Percentiles rank a stretch among this genome's conserved stretches.
These are phyloP conservation scores for Aspergillus affinis DNA, from an alignment of 495 filamentous ascomycete genomes.

Conservation along the genomic window DNA sequence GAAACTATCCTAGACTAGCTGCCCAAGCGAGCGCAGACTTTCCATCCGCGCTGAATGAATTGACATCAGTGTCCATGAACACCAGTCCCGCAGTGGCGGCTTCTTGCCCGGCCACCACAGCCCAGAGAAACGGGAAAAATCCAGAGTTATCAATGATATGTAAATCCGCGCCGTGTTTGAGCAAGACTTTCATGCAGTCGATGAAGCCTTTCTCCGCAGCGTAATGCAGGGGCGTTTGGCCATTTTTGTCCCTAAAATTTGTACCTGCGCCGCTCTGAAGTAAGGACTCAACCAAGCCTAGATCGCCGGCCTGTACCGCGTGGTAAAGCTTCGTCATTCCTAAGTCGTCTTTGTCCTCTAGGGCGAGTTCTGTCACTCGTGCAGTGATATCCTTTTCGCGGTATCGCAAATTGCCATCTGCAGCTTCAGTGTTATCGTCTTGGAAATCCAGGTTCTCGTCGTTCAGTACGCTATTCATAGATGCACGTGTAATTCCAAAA, in stretches of 20 bases:
- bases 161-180: constrained; percentile 18
- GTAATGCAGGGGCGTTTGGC: constrained; percentile 34
- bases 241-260: constrained; percentile 24
- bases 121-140: constrained; percentile 26
- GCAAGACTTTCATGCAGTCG: constrained; percentile 22
- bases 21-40: constrained; percentile 31
- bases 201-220: constrained; percentile 24
- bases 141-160: constrained; percentile 23
- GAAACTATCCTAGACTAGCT: constrained; percentile 18
- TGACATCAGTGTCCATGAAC: constrained; percentile 18
- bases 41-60: constrained; percentile 28
- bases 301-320: constrained; percentile 25
- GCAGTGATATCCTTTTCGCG: constrained; percentile 25
- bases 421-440: constrained; percentile 23
- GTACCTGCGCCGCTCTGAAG: constrained; percentile 23
- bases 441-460: constrained; percentile 29
- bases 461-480: constrained; percentile 34
- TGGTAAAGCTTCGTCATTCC: constrained; percentile 34
- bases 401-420: constrained; percentile 16
- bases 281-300: constrained; percentile 25
- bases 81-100: constrained; percentile 18
- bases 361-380: constrained; percentile 23
- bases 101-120: constrained; percentile 23
- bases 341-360: constrained; percentile 28
- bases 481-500: constrained; percentile 21